A percentile compares a stretch with the other conserved stretches of the same genome.
Conservation (phyloP, 2,329 filamentous ascomycete genomes). For the Fusarium napiforme region DNA sequence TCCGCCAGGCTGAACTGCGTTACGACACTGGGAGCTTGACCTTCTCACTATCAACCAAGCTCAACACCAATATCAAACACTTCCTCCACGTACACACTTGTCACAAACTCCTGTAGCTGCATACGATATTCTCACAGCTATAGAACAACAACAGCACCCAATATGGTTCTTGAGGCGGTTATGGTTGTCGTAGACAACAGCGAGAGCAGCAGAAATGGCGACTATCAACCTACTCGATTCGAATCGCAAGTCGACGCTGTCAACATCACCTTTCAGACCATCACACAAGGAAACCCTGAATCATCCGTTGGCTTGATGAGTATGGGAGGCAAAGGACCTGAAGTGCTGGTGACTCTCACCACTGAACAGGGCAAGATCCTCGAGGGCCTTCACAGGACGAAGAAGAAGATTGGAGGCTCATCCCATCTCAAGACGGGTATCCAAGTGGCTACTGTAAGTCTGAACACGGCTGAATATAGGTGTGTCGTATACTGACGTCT, state of each 20-base stretch:
- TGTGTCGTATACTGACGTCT: constrained; percentile 35
- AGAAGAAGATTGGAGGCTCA: constrained; percentile 88
- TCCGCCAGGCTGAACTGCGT: constrained; percentile 59
- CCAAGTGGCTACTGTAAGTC: constrained; percentile 89
- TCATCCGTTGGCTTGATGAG: constrained; percentile 98
- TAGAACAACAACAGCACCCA: constrained; percentile 58
- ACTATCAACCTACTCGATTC: constrained; percentile 90
- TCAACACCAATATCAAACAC: constrained; percentile 27
- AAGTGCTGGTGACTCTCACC: constrained; percentile 95
- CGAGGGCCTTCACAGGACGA: constrained; percentile 88
- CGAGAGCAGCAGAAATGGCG: constrained; percentile 97
- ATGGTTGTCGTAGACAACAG: constrained; percentile 99
- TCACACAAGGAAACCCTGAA: constrained; percentile 95
- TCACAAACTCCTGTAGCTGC: constrained; percentile 4
- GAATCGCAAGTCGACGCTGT: constrained; percentile 96
- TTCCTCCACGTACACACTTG: constrained; percentile 1
- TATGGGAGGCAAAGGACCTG: constrained; percentile 97
- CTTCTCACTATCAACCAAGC: constrained; percentile 43
- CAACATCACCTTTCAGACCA: constrained; percentile 93
- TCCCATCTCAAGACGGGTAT: constrained; percentile 92
- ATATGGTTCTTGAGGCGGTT: constrained; percentile 98
- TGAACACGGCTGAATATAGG: background rate
- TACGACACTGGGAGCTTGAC: constrained; percentile 53
- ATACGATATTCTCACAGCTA: constrained; percentile 1
- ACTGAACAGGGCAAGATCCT: constrained; percentile 96